These are phyloP conservation scores for Heliocybe sulcata DNA, from an alignment of 1,284 basidiomycete genomes.

Conservation along the genomic window DNA sequence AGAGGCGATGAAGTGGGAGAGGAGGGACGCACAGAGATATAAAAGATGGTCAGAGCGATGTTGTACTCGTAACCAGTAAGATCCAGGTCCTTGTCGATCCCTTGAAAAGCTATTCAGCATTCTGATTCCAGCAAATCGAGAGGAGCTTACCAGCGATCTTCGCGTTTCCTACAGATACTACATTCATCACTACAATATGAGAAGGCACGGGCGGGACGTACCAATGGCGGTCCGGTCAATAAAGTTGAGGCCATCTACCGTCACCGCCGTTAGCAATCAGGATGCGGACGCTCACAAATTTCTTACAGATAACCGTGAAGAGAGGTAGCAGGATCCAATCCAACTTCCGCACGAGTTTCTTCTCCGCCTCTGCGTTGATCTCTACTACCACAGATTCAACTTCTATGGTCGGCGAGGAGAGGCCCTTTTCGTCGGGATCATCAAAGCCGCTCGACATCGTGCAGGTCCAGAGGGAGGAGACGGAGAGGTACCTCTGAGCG, in stretches of 20 bases:
- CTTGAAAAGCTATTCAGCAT: slow-evolving; percentile 12
- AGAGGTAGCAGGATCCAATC: slow-evolving; percentile 28
- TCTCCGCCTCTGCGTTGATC: slow-evolving; percentile 21
- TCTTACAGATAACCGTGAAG: slow-evolving; percentile 30
- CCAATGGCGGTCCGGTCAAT: slow-evolving; percentile 30
- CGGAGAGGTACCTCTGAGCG: too few relatives aligned
- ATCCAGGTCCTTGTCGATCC: slow-evolving; percentile 34
- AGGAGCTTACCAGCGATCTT: neutral
- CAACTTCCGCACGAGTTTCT: slow-evolving; percentile 26
- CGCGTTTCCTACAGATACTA: neutral
- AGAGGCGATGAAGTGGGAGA: slow-evolving; percentile 20
- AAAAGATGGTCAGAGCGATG: slow-evolving; percentile 20
- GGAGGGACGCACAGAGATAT: slow-evolving; percentile 7
- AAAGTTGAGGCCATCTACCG: slow-evolving; percentile 30
- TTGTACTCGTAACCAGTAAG: slow-evolving; percentile 38
- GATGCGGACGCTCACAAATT: slow-evolving; percentile 9
- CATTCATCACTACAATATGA: neutral
- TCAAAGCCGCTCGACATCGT: neutral
- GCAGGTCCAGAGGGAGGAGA: too few relatives aligned
- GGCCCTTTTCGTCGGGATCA: neutral
- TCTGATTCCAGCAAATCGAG: neutral
- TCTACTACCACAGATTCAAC: neutral
- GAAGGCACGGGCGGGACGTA: slow-evolving; percentile 1
- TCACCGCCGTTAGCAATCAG: neutral
- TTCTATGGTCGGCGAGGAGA: neutral